These are phyloP conservation scores for Delphinella strobiligena DNA, from an alignment of 2,329 filamentous ascomycete genomes.

Conservation along the genomic window DNA sequence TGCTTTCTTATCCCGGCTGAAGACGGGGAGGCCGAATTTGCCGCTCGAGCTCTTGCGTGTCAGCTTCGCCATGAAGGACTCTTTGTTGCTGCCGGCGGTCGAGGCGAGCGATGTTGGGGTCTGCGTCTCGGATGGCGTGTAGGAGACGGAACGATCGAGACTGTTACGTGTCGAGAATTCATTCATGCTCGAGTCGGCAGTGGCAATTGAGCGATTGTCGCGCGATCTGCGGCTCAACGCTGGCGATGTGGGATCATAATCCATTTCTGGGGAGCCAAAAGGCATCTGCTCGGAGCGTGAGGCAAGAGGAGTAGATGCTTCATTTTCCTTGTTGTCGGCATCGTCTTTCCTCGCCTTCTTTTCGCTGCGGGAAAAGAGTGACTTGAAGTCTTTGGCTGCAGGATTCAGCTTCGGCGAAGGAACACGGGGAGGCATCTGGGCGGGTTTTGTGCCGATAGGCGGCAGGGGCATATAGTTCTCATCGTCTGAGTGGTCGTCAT, in stretches of 20 bases:
- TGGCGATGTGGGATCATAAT: slow-evolving; percentile 22
- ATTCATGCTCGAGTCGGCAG: slow-evolving; percentile 19
- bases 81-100: slow-evolving; percentile 24
- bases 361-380: slow-evolving; percentile 39
- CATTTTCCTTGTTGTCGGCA: slow-evolving; percentile 10
- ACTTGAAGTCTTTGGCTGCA: slow-evolving; percentile 77
- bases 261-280: slow-evolving; percentile 7
- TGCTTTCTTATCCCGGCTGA: slow-evolving; percentile 26
- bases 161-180: slow-evolving; percentile 22
- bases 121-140: slow-evolving; percentile 21
- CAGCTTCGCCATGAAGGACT: slow-evolving; percentile 38
- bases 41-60: slow-evolving; percentile 34
- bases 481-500: slow-evolving; percentile 34
- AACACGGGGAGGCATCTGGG: slow-evolving; percentile 25
- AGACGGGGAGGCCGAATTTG: slow-evolving; percentile 29
- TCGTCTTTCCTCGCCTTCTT: slow-evolving; percentile 27
- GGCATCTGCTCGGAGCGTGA: slow-evolving; percentile 11
- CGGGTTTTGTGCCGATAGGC: slow-evolving; percentile 58
- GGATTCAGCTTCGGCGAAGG: slow-evolving; percentile 62
- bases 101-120: slow-evolving; percentile 14
- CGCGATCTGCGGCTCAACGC: slow-evolving; percentile 28
- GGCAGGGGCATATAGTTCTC: slow-evolving; percentile 39
- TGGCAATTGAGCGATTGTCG: slow-evolving; percentile 30
- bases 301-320: slow-evolving; percentile 10
- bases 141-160: slow-evolving; percentile 26